These are phyloP conservation scores for Thraustochytrium sp. DNA, from an alignment of 352 stramenopile genomes.

Conservation along the genomic window DNA sequence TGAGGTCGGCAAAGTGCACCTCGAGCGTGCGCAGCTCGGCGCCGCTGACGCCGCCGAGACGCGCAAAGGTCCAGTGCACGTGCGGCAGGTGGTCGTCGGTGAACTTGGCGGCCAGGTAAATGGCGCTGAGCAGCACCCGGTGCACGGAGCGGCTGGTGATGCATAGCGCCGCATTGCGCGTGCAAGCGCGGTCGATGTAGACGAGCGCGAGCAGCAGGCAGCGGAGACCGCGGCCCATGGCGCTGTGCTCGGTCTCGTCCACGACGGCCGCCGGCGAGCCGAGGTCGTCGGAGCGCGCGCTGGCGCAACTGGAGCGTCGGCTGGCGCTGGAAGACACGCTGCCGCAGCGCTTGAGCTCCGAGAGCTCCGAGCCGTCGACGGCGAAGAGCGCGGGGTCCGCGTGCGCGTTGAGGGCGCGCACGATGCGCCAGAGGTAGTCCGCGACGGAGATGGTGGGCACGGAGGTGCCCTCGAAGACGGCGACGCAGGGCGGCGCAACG, in stretches of 20 bases:
- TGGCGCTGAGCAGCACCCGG: conserved; percentile 40
- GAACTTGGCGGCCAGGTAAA: conserved; percentile 48
- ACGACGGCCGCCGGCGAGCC: not conserved
- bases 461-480: not conserved
- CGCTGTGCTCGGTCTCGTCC: conserved; percentile 16
- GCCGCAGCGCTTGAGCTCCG: not conserved
- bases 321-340: not conserved
- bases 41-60: not conserved
- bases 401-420: conserved; percentile 17
- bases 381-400: conserved; percentile 24
- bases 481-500: not conserved
- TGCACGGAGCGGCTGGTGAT: conserved; percentile 42
- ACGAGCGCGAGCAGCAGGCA: conserved; percentile 19
- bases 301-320: too few species aligned
- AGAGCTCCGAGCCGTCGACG: conserved; percentile 14
- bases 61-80: conserved; percentile 15
- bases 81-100: conserved; percentile 31
- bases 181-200: conserved; percentile 33
- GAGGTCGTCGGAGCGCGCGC: too few species aligned
- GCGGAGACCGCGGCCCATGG: conserved; percentile 31
- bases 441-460: not conserved
- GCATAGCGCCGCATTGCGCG: not conserved
- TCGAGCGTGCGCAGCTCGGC: not conserved
- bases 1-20: not conserved
- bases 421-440: conserved; percentile 37